Percentiles rank a stretch among this genome's conserved stretches.
phyloP scores from a whole-genome alignment of 2,329 filamentous ascomycete genomes.

The Cryphonectria japonica region DNA sequence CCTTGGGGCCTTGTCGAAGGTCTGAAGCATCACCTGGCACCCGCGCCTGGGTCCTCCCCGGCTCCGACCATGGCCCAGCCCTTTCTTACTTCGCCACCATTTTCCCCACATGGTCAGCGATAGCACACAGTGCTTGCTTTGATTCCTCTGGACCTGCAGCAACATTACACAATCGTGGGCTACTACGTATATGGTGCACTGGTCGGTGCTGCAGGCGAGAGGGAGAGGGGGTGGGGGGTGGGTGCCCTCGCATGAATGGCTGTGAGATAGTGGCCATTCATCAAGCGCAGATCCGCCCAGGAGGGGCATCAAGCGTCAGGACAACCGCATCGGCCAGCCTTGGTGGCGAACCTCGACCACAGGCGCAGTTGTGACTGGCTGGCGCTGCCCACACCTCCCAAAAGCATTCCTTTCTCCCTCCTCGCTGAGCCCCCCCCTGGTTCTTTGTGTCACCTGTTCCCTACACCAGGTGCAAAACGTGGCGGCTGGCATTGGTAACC shows the following conservation, averaged over 20 bases:
- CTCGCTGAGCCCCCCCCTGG: not conserved
- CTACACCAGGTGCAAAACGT: slow-evolving; percentile 25
- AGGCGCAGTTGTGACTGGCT: slow-evolving; percentile 19
- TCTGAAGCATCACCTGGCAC: slow-evolving; percentile 26
- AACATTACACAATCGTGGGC: too few species aligned
- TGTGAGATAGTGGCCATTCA: slow-evolving; percentile 17
- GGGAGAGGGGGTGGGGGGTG: too few species aligned
- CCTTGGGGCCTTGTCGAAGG: slow-evolving; percentile 8
- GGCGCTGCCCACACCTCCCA: slow-evolving; percentile 9
- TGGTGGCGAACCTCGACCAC: slow-evolving; percentile 23
- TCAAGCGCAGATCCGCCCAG: slow-evolving; percentile 25
- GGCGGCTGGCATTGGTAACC: slow-evolving; percentile 21
- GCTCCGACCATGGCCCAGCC: slow-evolving; percentile 12
- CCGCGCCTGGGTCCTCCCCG: slow-evolving; percentile 22
- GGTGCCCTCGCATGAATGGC: slow-evolving; percentile 20
- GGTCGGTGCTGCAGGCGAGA: slow-evolving; percentile 20
- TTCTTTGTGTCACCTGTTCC: slow-evolving; percentile 24
- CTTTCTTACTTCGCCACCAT: slow-evolving; percentile 27
- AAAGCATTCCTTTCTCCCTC: not conserved
- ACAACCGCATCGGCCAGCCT: slow-evolving; percentile 7
- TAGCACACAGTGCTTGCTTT: slow-evolving; percentile 15
- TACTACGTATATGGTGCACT: not conserved
- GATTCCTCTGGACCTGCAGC: not conserved
- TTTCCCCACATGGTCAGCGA: slow-evolving; percentile 12
- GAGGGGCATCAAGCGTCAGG: slow-evolving; percentile 3